phyloP scores from a whole-genome alignment of 805 yeast species.

The Kodamaea fukazawae region DNA sequence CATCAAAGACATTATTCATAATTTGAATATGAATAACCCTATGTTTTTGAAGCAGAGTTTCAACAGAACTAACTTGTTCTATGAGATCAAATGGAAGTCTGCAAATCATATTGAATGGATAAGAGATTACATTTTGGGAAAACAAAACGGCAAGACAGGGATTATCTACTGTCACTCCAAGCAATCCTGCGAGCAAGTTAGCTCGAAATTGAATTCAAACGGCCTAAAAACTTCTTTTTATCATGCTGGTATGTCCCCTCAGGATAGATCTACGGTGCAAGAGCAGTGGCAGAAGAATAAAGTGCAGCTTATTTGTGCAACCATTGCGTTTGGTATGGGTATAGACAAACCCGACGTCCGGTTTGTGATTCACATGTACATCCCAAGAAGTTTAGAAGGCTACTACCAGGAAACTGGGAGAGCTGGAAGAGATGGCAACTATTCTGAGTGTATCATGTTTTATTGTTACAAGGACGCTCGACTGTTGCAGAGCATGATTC shows the following conservation, averaged over 20 bases:
- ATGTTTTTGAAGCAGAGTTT: constrained; percentile 83
- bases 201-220: constrained; percentile 52
- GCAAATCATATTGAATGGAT: constrained; percentile 58
- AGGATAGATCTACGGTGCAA: constrained; percentile 72
- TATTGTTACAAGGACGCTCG: constrained; percentile 81
- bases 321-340: constrained; percentile 99
- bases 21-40: constrained; percentile 61
- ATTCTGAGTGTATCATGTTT: constrained; percentile 78
- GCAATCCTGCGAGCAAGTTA: constrained; percentile 79
- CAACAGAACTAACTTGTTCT: constrained; percentile 80
- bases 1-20: constrained; percentile 77
- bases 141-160: constrained; percentile 65
- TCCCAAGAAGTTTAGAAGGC: constrained; percentile 91
- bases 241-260: constrained; percentile 92
- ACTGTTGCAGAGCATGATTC: constrained; percentile 70
- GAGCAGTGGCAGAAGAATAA: constrained; percentile 73
- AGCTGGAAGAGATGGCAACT: constrained; percentile 93
- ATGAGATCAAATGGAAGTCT: constrained; percentile 70
- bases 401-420: constrained; percentile 98
- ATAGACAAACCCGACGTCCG: constrained; percentile 96
- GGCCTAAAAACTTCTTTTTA: constrained; percentile 76
- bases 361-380: constrained; percentile 80
- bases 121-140: constrained; percentile 48
- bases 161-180: constrained; percentile 93
- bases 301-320: constrained; percentile 85